These are phyloP conservation scores for Saccharum spontaneum DNA, from an alignment of 176 grass and related monocot genomes.

Conservation along the genomic window DNA sequence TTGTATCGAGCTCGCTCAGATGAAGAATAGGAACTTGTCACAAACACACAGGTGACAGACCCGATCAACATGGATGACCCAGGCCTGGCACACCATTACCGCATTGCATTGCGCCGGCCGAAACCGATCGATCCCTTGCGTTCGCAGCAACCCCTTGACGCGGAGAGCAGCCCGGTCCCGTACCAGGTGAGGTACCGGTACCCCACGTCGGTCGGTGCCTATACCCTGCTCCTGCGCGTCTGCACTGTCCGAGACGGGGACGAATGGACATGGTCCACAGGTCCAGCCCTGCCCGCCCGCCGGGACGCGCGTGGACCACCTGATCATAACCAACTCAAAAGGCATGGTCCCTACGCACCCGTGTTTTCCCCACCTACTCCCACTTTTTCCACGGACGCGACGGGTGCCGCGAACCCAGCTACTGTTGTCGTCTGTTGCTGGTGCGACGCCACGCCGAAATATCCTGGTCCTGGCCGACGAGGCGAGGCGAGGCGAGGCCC, in stretches of 20 bases:
- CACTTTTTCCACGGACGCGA: not conserved
- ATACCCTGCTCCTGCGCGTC: not conserved
- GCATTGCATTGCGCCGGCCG: not conserved
- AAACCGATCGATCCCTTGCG: constrained; percentile 10
- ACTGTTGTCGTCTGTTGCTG: not conserved
- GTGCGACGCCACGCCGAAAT: constrained; percentile 21
- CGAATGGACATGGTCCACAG: not conserved
- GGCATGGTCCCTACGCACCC: constrained; percentile 19
- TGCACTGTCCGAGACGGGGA: constrained; percentile 29
- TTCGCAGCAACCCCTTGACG: not conserved
- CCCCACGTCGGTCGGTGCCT: not conserved
- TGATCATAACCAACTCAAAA: constrained; percentile 60
- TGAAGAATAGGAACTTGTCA: not conserved
- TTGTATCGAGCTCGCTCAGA: no score
- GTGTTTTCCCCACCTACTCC: not conserved
- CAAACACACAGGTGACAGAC: not conserved
- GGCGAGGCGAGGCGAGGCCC: not conserved
- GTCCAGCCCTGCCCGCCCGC: not conserved
- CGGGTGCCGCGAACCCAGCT: not conserved
- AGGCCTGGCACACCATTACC: not conserved
- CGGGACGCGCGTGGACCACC: constrained; percentile 46
- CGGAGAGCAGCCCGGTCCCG: not conserved
- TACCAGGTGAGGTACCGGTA: not conserved
- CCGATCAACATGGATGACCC: not conserved
- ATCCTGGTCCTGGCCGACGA: not conserved